Evolutionary conservation across 2,329 filamentous ascomycete genomes (phyloP).

Genomic region (Neofusicoccum umdonicola): DNA sequence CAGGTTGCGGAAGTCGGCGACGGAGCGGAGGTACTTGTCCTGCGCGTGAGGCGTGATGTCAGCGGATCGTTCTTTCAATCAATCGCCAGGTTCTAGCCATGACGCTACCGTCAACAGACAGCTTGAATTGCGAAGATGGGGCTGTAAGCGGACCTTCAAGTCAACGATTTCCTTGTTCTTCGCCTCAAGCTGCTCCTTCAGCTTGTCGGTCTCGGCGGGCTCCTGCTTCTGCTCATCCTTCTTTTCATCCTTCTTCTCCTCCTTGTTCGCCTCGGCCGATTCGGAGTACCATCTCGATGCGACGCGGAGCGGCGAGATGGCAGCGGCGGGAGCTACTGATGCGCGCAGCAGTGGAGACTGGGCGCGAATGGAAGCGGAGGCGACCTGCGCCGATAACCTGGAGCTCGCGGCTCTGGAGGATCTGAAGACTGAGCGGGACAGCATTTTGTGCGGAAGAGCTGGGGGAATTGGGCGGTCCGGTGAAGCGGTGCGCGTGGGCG

Average conservation of each 20-base stretch:
- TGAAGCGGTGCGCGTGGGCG: not conserved
- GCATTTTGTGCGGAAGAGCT: conserved; percentile 35
- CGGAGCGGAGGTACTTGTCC: conserved; percentile 92
- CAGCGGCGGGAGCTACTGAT: conserved; percentile 23
- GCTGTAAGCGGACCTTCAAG: conserved; percentile 67
- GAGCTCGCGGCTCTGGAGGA: conserved; percentile 39
- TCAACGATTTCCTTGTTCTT: conserved; percentile 74
- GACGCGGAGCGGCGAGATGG: conserved; percentile 20
- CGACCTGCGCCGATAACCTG: conserved; percentile 34
- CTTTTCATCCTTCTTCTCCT: conserved; percentile 43
- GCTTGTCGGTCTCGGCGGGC: conserved; percentile 34
- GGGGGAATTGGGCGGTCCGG: not conserved
- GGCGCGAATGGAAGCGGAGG: conserved; percentile 35
- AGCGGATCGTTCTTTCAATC: not conserved
- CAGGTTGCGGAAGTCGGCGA: conserved; percentile 97
- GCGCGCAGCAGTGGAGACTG: conserved; percentile 26
- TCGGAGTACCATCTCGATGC: conserved; percentile 47
- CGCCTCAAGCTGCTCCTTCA: conserved; percentile 67
- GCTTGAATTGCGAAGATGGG: not conserved
- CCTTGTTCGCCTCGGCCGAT: conserved; percentile 37
- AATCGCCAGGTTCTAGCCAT: not conserved
- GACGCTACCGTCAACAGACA: not conserved
- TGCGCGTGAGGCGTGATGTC: conserved; percentile 38
- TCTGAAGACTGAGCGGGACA: conserved; percentile 51
- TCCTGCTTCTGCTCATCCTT: conserved; percentile 48